phyloP scores from a whole-genome alignment of 73 alveolate genomes.

The Paramecium octaurelia region DNA sequence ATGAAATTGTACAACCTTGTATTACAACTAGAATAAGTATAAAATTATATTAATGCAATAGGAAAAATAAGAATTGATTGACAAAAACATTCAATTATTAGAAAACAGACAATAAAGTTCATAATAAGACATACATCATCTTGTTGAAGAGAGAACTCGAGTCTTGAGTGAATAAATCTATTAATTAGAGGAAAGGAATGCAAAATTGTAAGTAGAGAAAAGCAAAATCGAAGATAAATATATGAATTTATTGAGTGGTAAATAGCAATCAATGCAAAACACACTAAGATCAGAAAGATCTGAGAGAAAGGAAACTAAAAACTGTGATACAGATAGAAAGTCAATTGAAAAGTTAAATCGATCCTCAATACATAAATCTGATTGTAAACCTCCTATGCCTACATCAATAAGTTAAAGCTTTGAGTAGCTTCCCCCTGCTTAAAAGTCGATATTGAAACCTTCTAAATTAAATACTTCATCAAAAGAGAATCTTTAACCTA shows the following conservation, averaged over 20 bases:
- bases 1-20: conserved; percentile 19
- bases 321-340: conserved; percentile 5
- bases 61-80: conserved; percentile 48
- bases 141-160: conserved; percentile 40
- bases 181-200: conserved; percentile 36
- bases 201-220: conserved; percentile 24
- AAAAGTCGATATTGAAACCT: neutral
- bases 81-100: neutral
- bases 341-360: neutral
- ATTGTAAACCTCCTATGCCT: conserved; percentile 36
- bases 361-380: neutral
- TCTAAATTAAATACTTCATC: neutral
- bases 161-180: neutral
- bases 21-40: conserved; percentile 24
- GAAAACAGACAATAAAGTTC: neutral
- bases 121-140: neutral
- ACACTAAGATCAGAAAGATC: neutral
- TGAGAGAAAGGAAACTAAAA: neutral
- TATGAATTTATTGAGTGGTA: neutral
- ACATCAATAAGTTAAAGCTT: conserved; percentile 29
- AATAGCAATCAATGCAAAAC: neutral
- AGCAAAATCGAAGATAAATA: conserved; percentile 37
- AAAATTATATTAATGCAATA: neutral
- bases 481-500: conserved; percentile 7
- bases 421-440: conserved; percentile 15